Evolutionary conservation across 192 early-diverging fungal species (phyloP).

Genomic region (Phycomyces nitens): DNA sequence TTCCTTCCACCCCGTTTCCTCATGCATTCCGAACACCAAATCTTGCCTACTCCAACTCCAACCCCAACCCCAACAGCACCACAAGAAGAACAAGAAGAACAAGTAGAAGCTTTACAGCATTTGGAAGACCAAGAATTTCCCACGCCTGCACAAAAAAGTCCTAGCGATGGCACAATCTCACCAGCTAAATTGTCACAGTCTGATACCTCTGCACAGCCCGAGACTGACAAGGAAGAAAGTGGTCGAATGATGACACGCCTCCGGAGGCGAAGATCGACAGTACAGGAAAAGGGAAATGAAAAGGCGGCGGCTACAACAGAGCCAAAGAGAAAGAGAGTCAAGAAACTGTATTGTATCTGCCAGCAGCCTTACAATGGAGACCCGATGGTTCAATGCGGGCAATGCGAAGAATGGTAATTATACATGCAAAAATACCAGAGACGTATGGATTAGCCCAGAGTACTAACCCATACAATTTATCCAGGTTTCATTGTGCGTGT

Average conservation of each 20-base stretch:
- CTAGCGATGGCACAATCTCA: conserved; percentile 1
- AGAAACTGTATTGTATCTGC: conserved; percentile 70
- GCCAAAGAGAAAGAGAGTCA: conserved; percentile 23
- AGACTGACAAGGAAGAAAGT: background rate
- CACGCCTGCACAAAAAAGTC: background rate
- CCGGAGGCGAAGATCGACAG: background rate
- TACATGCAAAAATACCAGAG: background rate
- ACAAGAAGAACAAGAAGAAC: too few relatives aligned
- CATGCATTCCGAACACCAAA: too few relatives aligned
- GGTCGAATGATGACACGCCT: conserved; percentile 2
- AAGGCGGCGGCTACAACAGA: background rate
- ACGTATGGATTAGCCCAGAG: too few relatives aligned
- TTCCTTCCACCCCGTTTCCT: too few relatives aligned
- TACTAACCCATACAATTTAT: too few relatives aligned
- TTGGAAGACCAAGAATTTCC: too few relatives aligned
- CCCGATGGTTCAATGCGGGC: conserved; percentile 77
- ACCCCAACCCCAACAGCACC: background rate
- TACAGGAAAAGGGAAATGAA: background rate
- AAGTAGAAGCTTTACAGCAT: too few relatives aligned
- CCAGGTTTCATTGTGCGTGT: conserved; percentile 37
- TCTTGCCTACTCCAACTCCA: background rate
- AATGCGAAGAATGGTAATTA: conserved; percentile 70
- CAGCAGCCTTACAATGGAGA: conserved; percentile 62
- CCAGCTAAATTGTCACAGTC: background rate
- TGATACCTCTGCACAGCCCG: background rate